These are phyloP conservation scores for Cordyceps pruinosa DNA, from an alignment of 2,329 filamentous ascomycete species.

Conservation along the genomic window DNA sequence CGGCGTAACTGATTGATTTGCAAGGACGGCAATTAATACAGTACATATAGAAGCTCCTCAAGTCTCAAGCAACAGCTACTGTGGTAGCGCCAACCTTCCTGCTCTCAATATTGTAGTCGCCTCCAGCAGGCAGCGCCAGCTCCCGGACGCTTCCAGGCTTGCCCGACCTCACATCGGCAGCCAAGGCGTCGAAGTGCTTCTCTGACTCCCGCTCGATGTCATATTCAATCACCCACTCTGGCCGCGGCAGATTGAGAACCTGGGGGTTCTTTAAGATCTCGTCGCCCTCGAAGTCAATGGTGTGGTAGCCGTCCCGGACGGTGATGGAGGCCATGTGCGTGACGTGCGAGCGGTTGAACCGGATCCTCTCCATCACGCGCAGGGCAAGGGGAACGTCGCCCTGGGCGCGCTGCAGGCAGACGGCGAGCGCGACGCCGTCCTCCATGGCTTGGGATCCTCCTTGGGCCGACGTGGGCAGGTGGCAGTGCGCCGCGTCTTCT, in stretches of 20 bases:
- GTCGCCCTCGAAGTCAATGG: background rate
- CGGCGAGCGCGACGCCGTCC: slow-evolving; percentile 33
- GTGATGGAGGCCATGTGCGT: background rate
- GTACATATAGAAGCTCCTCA: background rate
- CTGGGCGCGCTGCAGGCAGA: slow-evolving; percentile 23
- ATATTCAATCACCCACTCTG: background rate
- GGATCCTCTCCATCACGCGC: background rate
- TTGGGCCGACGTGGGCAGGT: slow-evolving; percentile 33
- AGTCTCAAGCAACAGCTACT: background rate
- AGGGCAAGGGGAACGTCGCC: slow-evolving; percentile 9
- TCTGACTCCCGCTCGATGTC: background rate
- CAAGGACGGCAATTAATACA: background rate
- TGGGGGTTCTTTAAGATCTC: background rate
- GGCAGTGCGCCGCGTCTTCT: slow-evolving; percentile 36
- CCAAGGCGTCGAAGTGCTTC: background rate
- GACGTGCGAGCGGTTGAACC: background rate
- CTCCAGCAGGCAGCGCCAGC: background rate
- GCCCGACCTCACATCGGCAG: background rate
- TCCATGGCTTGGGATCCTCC: slow-evolving; percentile 36
- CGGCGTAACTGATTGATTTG: background rate
- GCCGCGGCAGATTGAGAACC: background rate
- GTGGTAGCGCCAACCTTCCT: background rate
- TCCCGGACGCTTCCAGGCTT: background rate
- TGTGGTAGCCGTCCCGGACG: background rate
- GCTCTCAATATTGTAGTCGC: background rate